Percentiles rank a stretch among this genome's conserved stretches.
These are phyloP conservation scores for Yamadazyma siamensis DNA, from an alignment of 1,139 yeast species.

Conservation along the genomic window DNA sequence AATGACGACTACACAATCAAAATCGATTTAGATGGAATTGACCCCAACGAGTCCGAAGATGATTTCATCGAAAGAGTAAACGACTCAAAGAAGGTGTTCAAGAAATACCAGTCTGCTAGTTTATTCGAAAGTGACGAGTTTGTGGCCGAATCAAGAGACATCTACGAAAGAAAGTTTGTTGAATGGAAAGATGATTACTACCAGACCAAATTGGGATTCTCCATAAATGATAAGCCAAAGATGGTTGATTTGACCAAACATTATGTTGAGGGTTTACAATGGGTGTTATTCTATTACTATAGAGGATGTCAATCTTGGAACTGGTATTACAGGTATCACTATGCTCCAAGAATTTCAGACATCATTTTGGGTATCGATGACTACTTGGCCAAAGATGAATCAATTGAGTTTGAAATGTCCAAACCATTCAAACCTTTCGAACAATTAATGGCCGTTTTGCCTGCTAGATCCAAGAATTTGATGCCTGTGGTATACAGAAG, in stretches of 20 bases:
- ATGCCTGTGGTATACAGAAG: constrained; percentile 78
- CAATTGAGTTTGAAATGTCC: constrained; percentile 65
- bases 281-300: constrained; percentile 91
- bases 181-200: constrained; percentile 85
- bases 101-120: constrained; percentile 71
- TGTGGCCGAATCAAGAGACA: constrained; percentile 55
- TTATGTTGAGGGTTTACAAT: constrained; percentile 89
- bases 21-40: constrained; percentile 73
- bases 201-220: constrained; percentile 69
- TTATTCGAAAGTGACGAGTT: constrained; percentile 61
- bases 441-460: constrained; percentile 96
- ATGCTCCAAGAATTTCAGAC: constrained; percentile 91
- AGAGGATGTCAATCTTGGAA: constrained; percentile 93
- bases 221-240: constrained; percentile 53
- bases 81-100: constrained; percentile 45
- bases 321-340: constrained; percentile 87
- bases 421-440: constrained; percentile 89
- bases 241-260: constrained; percentile 68
- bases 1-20: constrained; percentile 53
- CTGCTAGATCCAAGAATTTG: constrained; percentile 81
- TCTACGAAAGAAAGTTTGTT: constrained; percentile 71
- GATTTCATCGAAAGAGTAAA: constrained; percentile 51
- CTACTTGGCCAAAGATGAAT: constrained; percentile 30
- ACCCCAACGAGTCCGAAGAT: constrained; percentile 60
- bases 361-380: constrained; percentile 65